Conservation (phyloP, 2,329 filamentous ascomycete species). For the Pseudogymnoascus sp. region DNA sequence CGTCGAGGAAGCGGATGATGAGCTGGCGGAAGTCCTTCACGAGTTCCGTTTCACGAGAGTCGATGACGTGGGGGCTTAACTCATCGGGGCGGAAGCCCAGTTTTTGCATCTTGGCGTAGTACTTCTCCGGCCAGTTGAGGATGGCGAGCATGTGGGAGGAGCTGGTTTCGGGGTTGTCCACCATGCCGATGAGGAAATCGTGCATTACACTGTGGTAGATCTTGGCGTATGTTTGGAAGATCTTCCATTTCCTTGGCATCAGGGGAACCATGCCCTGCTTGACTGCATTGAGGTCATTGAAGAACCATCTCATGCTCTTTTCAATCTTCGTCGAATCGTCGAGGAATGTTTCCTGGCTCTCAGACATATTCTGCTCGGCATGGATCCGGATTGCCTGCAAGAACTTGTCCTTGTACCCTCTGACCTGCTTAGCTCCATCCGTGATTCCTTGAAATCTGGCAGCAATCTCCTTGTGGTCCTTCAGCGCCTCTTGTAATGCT, state of each 20-base stretch:
- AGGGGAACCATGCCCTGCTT: constrained; percentile 84
- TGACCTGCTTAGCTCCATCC: constrained; percentile 80
- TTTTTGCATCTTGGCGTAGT: constrained; percentile 92
- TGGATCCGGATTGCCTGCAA: constrained; percentile 58
- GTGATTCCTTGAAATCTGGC: constrained; percentile 92
- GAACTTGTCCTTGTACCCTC: constrained; percentile 97
- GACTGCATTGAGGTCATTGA: constrained; percentile 93
- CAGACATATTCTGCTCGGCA: constrained; percentile 52
- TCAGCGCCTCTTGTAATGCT: constrained; percentile 87
- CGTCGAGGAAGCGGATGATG: constrained; percentile 90
- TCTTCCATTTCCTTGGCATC: constrained; percentile 95
- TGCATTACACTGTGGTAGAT: constrained; percentile 96
- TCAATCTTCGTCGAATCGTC: constrained; percentile 76
- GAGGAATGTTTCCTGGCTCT: constrained; percentile 61
- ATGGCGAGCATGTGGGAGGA: constrained; percentile 85
- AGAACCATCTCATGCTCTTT: constrained; percentile 90
- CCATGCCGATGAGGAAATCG: constrained; percentile 74
- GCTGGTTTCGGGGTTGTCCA: constrained; percentile 76
- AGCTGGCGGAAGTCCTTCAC: constrained; percentile 90
- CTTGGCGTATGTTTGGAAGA: constrained; percentile 78
- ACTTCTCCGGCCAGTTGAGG: constrained; percentile 90
- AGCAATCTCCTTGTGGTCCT: constrained; percentile 91
- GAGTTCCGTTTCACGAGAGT: constrained; percentile 81
- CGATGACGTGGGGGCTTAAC: constrained; percentile 78
- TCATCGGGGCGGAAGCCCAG: constrained; percentile 70